Conservation (phyloP, 129 eudicot genomes). For the Pseudognaphalium luteoalbum region DNA sequence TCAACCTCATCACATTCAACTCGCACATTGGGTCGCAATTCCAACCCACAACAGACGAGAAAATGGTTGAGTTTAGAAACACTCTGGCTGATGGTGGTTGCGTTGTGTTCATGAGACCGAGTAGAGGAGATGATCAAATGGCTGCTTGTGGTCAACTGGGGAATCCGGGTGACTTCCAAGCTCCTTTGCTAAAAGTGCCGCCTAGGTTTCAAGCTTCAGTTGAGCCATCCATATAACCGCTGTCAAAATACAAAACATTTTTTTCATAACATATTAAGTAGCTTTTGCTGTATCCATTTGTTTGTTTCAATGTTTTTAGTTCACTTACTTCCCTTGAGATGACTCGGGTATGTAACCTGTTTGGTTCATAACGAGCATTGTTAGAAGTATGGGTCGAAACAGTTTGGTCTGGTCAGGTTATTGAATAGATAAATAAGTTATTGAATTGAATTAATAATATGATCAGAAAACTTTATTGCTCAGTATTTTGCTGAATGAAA, state of each 20-base stretch:
- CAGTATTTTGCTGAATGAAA: no score
- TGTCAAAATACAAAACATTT: constrained; percentile 6
- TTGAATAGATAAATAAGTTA: no score
- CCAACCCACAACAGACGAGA: constrained; percentile 65
- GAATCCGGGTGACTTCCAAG: constrained; percentile 75
- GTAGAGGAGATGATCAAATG: constrained; percentile 97
- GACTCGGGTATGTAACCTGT: no score
- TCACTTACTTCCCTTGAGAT: no score
- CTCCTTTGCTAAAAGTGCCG: constrained; percentile 81
- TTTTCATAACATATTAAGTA: not conserved
- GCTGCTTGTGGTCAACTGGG: constrained; percentile 98
- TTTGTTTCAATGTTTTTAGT: not conserved
- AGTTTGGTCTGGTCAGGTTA: no score
- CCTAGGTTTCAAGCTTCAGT: constrained; percentile 58
- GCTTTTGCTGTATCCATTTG: not conserved
- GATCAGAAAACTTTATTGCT: no score
- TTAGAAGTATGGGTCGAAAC: no score
- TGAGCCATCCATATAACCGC: constrained; percentile 33
- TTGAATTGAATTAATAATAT: no score
- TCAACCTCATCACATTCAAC: constrained; percentile 83
- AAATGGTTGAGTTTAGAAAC: constrained; percentile 77
- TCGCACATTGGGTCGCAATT: constrained; percentile 82
- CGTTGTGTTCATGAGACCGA: constrained; percentile 60
- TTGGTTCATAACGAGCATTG: no score
- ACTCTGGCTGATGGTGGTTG: constrained; percentile 67